phyloP scores from a whole-genome alignment of 2,329 filamentous ascomycete species.

The Trichoderma koningii region DNA sequence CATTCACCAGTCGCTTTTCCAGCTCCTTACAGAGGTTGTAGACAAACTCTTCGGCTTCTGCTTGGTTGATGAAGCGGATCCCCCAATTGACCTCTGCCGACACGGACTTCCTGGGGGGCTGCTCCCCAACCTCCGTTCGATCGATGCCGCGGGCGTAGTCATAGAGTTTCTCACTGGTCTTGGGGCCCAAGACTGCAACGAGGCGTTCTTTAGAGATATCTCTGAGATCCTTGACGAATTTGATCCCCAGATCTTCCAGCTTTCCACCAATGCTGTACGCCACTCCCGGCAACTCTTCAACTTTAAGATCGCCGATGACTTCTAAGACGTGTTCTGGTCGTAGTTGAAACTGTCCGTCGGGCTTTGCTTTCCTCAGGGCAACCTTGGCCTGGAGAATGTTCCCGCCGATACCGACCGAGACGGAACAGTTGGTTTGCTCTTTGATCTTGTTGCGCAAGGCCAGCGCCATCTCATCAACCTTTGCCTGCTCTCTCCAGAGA shows the following conservation, averaged over 20 bases:
- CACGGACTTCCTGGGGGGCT: constrained; percentile 85
- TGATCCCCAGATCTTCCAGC: constrained; percentile 82
- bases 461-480: constrained; percentile 68
- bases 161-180: constrained; percentile 87
- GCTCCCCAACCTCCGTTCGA: constrained; percentile 78
- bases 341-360: constrained; percentile 87
- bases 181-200: constrained; percentile 74
- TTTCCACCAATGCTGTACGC: constrained; percentile 86
- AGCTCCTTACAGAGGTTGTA: constrained; percentile 82
- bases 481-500: constrained; percentile 75
- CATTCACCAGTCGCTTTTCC: constrained; percentile 75
- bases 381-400: constrained; percentile 93
- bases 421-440: constrained; percentile 75
- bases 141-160: constrained; percentile 92
- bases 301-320: constrained; percentile 74
- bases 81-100: constrained; percentile 99
- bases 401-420: constrained; percentile 87
- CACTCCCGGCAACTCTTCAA: constrained; percentile 86
- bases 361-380: constrained; percentile 87
- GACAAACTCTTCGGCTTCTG: constrained; percentile 93
- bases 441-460: constrained; percentile 70
- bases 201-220: constrained; percentile 75
- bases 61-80: constrained; percentile 87
- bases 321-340: constrained; percentile 77
- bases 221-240: constrained; percentile 79